Evolutionary conservation across 768 basidiomycete genomes (phyloP), one percentile per base, ranked within the genome.

Genomic region (Naganishia antarctica): DNA sequence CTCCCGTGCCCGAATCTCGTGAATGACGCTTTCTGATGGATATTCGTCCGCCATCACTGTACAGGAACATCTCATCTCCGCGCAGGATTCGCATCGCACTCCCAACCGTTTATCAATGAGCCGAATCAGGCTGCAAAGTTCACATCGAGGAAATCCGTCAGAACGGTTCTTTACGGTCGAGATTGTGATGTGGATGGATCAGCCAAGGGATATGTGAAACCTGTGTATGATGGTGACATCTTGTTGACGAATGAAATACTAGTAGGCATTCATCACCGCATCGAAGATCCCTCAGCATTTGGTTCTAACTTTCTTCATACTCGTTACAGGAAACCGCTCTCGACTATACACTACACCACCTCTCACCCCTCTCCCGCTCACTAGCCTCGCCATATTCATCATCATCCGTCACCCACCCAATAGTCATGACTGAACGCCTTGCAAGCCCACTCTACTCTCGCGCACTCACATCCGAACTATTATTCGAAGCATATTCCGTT

Each of bases 201-300:
- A 12, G 87, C 90, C 64, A 84, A 87, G 70, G 83, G 85, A 1
- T 89, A 89, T 74, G 82, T 86, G 7, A 86, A 84, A 71, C 85
- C 85, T 0, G 87, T 94, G 60, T 98, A 89, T 87, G 96, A 99
- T 74, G 92, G 91, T 8, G 96, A 98, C 73, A 85, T 96, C 23
- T 76, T 97, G 49, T 82, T 91, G 70, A 92, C 91, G 77, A 89
- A 88, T 70, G 96, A 98, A 78, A 87, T 90, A 26, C 80, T 98
- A 82, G 94, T 97, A 79, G 79, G 89, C 29, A 60, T 21, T 1
- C n/a, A 62, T 13, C 0, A 1, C 18, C 21, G 13, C 41, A 12
- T 5, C 3, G 23, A 25, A 18, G 3, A 45, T 6, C n/a, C n/a
- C n/a, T n/a, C n/a, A 23, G 21, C 18, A 48, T 31, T 47, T n/a